Percentiles rank a stretch among this genome's conserved stretches.
These are phyloP conservation scores for Chlorella variabilis DNA, from an alignment of 163 green algal species.

Conservation along the genomic window DNA sequence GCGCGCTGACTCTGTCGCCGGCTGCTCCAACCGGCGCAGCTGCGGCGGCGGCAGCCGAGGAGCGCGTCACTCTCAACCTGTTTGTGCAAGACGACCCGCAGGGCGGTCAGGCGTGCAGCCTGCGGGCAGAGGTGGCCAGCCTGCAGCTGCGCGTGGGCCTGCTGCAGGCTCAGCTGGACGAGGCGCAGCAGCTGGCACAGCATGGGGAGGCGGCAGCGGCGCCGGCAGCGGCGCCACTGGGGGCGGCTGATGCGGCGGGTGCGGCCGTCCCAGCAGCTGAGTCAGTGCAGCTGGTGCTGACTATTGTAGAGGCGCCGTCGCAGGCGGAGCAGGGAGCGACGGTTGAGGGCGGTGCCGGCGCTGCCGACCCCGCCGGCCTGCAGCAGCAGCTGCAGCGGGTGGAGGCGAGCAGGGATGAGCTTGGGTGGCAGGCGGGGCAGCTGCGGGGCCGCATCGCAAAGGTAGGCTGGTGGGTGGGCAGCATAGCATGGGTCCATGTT, in stretches of 20 bases:
- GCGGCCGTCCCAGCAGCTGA: background rate
- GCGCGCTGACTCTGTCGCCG: background rate
- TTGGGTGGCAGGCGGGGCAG: constrained; percentile 26
- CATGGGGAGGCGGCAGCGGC: background rate
- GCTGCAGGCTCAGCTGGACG: background rate
- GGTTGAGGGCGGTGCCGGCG: too few species aligned
- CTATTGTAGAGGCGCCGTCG: background rate
- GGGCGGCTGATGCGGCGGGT: background rate
- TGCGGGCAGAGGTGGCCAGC: background rate
- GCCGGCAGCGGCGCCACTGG: background rate
- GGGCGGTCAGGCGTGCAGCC: background rate
- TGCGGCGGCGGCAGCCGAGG: background rate
- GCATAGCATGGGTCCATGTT: too few species aligned
- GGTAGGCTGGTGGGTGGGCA: background rate
- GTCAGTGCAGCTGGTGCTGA: constrained; percentile 22
- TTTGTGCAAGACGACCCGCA: background rate
- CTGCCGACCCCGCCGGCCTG: background rate
- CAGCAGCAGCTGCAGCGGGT: constrained; percentile 11
- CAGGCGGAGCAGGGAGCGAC: background rate
- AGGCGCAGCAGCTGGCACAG: background rate
- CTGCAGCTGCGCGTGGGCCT: too few species aligned
- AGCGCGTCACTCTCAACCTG: constrained; percentile 5
- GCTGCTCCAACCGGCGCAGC: background rate
- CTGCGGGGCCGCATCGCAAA: constrained; percentile 27
- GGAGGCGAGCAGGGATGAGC: constrained; percentile 19